A percentile compares a stretch with the other conserved stretches of the same genome.
Conservation (phyloP, 495 filamentous ascomycete genomes). For the Tricharina praecox region DNA sequence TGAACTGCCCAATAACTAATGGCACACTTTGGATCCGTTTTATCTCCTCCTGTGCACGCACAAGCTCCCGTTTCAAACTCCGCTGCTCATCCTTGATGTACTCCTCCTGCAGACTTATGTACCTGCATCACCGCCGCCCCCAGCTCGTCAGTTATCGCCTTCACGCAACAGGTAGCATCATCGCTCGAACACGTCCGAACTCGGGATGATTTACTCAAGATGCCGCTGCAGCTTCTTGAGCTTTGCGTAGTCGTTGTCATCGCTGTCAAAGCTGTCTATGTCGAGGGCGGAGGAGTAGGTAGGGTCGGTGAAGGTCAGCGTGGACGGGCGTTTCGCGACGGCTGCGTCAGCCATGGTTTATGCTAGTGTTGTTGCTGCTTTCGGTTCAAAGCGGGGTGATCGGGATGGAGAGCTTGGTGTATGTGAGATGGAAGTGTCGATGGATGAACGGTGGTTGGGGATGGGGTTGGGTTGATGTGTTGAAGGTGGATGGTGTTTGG, state of each 20-base stretch:
- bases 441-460: constrained; percentile 3
- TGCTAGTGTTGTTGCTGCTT: background rate
- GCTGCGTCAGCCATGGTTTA: constrained; percentile 23
- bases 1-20: constrained; percentile 95
- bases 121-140: constrained; percentile 34
- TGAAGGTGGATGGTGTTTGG: too few species aligned
- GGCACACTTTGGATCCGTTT: constrained; percentile 98
- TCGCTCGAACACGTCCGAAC: constrained; percentile 3
- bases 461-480: background rate
- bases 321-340: constrained; percentile 20
- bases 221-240: constrained; percentile 91
- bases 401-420: background rate
- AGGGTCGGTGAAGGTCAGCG: constrained; percentile 22
- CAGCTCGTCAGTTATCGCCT: background rate
- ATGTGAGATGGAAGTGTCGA: background rate
- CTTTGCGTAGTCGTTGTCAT: constrained; percentile 86
- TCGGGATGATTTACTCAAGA: constrained; percentile 49
- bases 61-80: constrained; percentile 91
- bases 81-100: constrained; percentile 99
- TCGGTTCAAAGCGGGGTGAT: background rate
- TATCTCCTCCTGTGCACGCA: constrained; percentile 96
- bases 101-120: constrained; percentile 96
- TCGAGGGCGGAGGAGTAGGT: constrained; percentile 57
- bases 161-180: too few species aligned
- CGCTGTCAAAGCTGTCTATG: constrained; percentile 65